Base-by-base conservation (phyloP, 1,284 basidiomycete genomes). In the Gomphus sp. region DNA sequence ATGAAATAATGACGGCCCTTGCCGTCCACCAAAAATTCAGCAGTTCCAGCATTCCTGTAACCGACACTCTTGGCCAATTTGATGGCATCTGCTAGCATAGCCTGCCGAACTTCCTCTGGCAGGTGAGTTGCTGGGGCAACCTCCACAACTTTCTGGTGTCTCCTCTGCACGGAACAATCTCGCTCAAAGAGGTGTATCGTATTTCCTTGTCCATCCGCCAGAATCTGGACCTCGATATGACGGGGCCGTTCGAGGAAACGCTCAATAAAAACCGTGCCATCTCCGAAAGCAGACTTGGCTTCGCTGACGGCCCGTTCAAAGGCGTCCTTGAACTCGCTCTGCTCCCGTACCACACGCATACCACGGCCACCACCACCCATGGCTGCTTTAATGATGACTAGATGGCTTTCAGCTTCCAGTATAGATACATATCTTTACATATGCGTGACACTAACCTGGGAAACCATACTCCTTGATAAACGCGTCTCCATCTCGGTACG, bases 61-160 rank as follows among this genome's bases (percentile, higher is more conserved):
- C 87, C 84, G 65, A 98, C 96, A 60, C 89, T 90, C 75, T 81
- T 87, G 57, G 94, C 94, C 61, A 98, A 80, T 76, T 89, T 97
- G 75, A 98, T 92, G n/a, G 96, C 96, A 69, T 98, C 94, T 55
- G 73, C 68, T 58, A 95, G 76, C 67, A 99, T 94, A 14, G 87
- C 87, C 69, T 94, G 87, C 59, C 96, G 87, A 61, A 96, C 80
- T 67, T 93, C 87, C 64, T 98, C 94, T 50, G 90, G 85, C 56
- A 99, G 83, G 72, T 97, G 92, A 52, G 89, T 93, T 25, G 97
- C 96, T 37, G 97, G 97, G 0, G 97, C 97, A 53, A 98, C 93
- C 74, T 99, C 97, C 63, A 99, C 97, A 64, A 99, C 95, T 74
- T 99, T 98, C 73, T 99, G 96, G 75, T 99, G 95, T 63, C 96